A percentile compares a stretch with the other conserved stretches of the same genome.
phyloP scores from a whole-genome alignment of 441 rosid species.

The Mallotus japonicus region DNA sequence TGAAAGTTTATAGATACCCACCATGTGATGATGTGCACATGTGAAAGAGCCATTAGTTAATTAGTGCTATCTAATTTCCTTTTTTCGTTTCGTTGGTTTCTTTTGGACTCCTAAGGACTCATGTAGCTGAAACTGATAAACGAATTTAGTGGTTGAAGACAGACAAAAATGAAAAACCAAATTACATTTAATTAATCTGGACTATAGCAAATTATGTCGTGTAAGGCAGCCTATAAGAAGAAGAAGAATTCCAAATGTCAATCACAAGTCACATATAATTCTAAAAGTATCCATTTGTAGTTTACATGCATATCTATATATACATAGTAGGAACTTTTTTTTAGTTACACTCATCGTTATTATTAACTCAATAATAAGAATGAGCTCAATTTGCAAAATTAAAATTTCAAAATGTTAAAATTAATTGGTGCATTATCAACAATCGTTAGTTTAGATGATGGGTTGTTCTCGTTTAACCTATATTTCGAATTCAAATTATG shows the following conservation, averaged over 20 bases:
- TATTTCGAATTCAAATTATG: too few relatives aligned
- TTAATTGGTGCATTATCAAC: too few relatives aligned
- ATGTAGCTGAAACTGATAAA: too few relatives aligned
- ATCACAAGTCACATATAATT: background rate
- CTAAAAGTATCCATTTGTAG: too few relatives aligned
- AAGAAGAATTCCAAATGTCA: background rate
- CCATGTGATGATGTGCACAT: constrained; percentile 3
- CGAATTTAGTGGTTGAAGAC: background rate
- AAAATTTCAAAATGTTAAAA: too few relatives aligned
- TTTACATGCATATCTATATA: too few relatives aligned
- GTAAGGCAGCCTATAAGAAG: background rate
- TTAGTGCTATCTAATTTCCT: background rate
- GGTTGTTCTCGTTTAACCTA: too few relatives aligned
- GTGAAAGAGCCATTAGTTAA: background rate
- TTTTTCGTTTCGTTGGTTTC: background rate
- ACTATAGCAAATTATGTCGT: background rate
- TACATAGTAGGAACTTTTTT: too few relatives aligned
- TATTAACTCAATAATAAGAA: too few relatives aligned
- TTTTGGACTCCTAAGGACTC: background rate
- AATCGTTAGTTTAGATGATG: too few relatives aligned
- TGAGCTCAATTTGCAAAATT: too few relatives aligned
- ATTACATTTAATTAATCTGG: background rate
- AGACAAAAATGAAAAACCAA: background rate
- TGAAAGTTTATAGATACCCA: background rate
- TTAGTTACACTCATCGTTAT: too few relatives aligned